Evolutionary conservation across 1,284 basidiomycete species (phyloP), one percentile per base, ranked within the genome.

Genomic region (Dichomitus squalens): DNA sequence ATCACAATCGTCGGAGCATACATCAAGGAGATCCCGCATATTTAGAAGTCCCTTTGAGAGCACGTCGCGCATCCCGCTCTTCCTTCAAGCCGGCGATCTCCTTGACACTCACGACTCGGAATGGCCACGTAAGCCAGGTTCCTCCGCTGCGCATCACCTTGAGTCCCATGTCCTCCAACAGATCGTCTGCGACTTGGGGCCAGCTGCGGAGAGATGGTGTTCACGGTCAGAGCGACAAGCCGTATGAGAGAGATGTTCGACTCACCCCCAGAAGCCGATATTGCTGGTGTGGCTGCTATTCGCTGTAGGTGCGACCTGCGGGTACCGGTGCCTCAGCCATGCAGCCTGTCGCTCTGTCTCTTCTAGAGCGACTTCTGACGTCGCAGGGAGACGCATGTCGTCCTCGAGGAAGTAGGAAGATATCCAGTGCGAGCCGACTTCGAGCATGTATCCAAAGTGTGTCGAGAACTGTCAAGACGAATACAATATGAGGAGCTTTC

Each of bases 381-480:
- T 75, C 1, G 68, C 64, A 0, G 84, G 84, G 1, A 86, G 66
- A 0, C 69, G 71, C 72, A 86, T 75, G 48, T 66, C 59, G 60
- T 87, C 84, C 0, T 64, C 67, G 5, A 81, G 76, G 66, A 87
- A 86, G 66, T 86, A 87, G 0, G 84, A 79, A 0, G 85, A 84
- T 41, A 86, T 83, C 83, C 83, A 87, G 64, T 87, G 85, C 0
- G 85, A 75, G 2, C 67, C 70, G 8, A 82, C 78, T 68, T 87
- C 85, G 52, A 68, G 79, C 1, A 75, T 71, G 60, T 86, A 86
- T 11, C 83, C 80, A 38, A 76, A 76, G 65, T 85, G 84, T 7
- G 41, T 44, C 25, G 41, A 44, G 25, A 44, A 44, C 40, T 43
- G 8, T 18, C n/a, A 38, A 9, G 5, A 18, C 6, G 39, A 20